phyloP scores from a whole-genome alignment of 257 asterid genomes.

The Penstemon eatonii region DNA sequence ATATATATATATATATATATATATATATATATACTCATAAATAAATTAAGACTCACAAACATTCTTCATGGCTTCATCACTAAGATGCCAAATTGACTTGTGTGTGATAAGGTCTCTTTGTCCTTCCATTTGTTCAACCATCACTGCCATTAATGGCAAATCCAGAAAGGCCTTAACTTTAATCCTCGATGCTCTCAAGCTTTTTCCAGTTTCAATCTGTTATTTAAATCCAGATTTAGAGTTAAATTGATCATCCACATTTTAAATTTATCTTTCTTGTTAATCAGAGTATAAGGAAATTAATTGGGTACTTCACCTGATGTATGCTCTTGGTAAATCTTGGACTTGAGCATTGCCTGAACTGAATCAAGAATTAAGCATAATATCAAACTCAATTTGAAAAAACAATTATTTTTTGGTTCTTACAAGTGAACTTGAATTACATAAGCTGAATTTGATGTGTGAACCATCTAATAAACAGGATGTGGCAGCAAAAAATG shows the following conservation, averaged over 20 bases:
- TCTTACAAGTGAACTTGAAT: not conserved
- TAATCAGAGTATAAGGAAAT: not conserved
- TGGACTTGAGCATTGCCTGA: constrained; percentile 40
- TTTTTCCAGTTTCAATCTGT: constrained; percentile 39
- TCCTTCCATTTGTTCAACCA: constrained; percentile 81
- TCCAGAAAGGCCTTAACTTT: constrained; percentile 61
- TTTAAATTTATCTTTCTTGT: not conserved
- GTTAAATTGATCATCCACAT: not conserved
- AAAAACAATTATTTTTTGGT: no score
- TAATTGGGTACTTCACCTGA: constrained; percentile 34
- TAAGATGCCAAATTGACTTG: constrained; percentile 88
- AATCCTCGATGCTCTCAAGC: constrained; percentile 26
- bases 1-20: no score
- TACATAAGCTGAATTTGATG: not conserved
- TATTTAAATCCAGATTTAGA: not conserved
- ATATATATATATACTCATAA: no score
- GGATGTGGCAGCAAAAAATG: not conserved
- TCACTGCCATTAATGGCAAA: constrained; percentile 86
- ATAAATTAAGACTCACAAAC: constrained; percentile 49
- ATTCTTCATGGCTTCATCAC: constrained; percentile 77
- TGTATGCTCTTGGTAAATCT: constrained; percentile 36
- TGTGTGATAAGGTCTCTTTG: constrained; percentile 81
- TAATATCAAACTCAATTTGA: not conserved
- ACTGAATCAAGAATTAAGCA: constrained; percentile 34
- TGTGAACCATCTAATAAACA: not conserved